Conservation (phyloP, 345 rosid genomes). For the Rhodamnia argentea region DNA sequence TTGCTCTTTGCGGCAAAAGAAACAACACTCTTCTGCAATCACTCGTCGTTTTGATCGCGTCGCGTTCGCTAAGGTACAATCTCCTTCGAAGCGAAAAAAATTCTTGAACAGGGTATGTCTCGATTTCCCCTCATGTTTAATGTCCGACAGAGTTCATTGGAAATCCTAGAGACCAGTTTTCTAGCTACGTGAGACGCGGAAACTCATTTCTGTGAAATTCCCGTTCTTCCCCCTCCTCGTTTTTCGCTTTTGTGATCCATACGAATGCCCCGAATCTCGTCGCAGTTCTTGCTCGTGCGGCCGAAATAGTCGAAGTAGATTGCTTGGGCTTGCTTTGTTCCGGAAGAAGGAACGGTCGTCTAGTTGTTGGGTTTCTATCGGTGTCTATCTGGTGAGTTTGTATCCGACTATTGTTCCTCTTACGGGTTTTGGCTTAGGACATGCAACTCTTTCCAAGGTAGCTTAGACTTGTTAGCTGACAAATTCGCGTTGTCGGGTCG, state of each 20-base stretch:
- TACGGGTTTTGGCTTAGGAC: not conserved
- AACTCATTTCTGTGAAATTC: not conserved
- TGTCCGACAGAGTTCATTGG: not conserved
- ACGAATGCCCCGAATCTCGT: not conserved
- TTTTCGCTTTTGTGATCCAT: not conserved
- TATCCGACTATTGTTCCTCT: not conserved
- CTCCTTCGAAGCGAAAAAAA: not conserved
- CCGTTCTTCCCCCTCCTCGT: not conserved
- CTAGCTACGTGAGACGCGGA: not conserved
- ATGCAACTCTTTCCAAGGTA: not conserved
- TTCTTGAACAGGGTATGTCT: not conserved
- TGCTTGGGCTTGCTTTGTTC: not conserved
- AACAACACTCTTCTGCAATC: not conserved
- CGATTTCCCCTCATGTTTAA: not conserved
- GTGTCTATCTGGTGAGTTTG: not conserved
- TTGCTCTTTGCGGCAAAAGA: not conserved
- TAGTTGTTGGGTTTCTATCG: not conserved
- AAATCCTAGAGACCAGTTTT: not conserved
- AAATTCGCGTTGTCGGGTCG: not conserved
- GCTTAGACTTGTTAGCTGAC: not conserved
- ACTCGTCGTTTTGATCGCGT: not conserved
- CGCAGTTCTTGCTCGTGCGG: not conserved
- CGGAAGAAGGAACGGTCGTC: not conserved
- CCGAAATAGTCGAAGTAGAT: not conserved
- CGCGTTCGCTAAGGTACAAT: not conserved